Conservation (phyloP, 1,139 yeast species). For the Yamadazyma diospyri region DNA sequence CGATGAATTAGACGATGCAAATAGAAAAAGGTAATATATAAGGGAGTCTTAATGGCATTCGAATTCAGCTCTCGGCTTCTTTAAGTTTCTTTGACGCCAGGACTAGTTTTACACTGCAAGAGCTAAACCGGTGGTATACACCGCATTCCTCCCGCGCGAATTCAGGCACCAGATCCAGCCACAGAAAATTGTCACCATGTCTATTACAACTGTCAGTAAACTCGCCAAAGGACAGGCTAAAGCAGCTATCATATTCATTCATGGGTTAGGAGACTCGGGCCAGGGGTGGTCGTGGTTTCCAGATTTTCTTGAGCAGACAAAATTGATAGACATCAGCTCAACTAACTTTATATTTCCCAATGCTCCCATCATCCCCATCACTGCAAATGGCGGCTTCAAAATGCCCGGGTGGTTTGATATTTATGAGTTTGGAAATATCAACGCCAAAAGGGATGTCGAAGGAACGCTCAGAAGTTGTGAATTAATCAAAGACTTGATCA, state of each 20-base stretch:
- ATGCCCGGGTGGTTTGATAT: slow-evolving; percentile 94
- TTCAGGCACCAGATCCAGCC: too few relatives aligned
- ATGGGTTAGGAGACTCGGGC: slow-evolving; percentile 92
- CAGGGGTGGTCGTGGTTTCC: slow-evolving; percentile 85
- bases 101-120: too few relatives aligned
- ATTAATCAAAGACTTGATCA: slow-evolving; percentile 49
- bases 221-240: slow-evolving; percentile 9
- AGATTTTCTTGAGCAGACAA: slow-evolving; percentile 40
- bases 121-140: too few relatives aligned
- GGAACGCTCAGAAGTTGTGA: slow-evolving; percentile 64
- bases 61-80: too few relatives aligned
- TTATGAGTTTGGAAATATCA: slow-evolving; percentile 47
- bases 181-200: slow-evolving; percentile 5
- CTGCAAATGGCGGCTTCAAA: slow-evolving; percentile 59
- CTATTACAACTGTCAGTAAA: slow-evolving; percentile 19
- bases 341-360: slow-evolving; percentile 83
- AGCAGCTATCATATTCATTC: slow-evolving; percentile 68
- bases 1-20: slow-evolving; percentile 2
- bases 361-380: slow-evolving; percentile 73
- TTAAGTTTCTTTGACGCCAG: too few relatives aligned
- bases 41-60: too few relatives aligned
- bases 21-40: slow-evolving; percentile 3
- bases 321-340: slow-evolving; percentile 47
- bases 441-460: slow-evolving; percentile 51
- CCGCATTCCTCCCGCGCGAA: too few relatives aligned